phyloP scores from a whole-genome alignment of 2,329 filamentous ascomycete species.

The Microthyrium microscopicum region DNA sequence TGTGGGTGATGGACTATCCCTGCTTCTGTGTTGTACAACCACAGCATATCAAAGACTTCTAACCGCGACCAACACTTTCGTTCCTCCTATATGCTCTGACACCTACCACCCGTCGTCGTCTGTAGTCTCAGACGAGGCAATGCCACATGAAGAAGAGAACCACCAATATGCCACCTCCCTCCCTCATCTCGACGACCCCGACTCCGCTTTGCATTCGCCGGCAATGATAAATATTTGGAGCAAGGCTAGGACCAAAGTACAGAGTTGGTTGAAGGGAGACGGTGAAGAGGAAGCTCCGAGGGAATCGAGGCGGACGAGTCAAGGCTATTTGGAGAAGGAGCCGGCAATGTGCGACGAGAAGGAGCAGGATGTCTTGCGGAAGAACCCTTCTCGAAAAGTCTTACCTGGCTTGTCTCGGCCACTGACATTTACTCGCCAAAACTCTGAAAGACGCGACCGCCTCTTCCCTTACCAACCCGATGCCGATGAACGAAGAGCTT shows the following conservation, averaged over 20 bases:
- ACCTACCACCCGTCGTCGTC: too few species aligned
- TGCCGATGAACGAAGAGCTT: slow-evolving; percentile 50
- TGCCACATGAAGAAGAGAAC: too few species aligned
- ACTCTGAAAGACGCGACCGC: slow-evolving; percentile 62
- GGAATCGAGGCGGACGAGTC: neutral
- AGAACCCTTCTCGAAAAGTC: slow-evolving; percentile 36
- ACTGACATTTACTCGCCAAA: slow-evolving; percentile 66
- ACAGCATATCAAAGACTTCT: too few species aligned
- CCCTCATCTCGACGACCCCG: too few species aligned
- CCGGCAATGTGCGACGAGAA: neutral
- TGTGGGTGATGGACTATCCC: too few species aligned
- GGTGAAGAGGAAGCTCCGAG: slow-evolving; percentile 5
- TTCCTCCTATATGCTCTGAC: too few species aligned
- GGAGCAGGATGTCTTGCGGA: slow-evolving; percentile 2
- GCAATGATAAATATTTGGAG: slow-evolving; percentile 8
- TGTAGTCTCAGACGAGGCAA: too few species aligned
- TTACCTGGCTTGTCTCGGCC: slow-evolving; percentile 61
- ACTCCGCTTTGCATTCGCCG: too few species aligned
- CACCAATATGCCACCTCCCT: too few species aligned
- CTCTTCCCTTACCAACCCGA: slow-evolving; percentile 49
- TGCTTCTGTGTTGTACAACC: too few species aligned
- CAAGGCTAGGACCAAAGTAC: slow-evolving; percentile 7
- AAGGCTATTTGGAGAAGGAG: slow-evolving; percentile 1
- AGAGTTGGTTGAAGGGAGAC: slow-evolving; percentile 9
- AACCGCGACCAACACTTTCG: too few species aligned